These are phyloP conservation scores for Colletotrichum godetiae DNA, from an alignment of 2,329 filamentous ascomycete genomes.

Conservation along the genomic window DNA sequence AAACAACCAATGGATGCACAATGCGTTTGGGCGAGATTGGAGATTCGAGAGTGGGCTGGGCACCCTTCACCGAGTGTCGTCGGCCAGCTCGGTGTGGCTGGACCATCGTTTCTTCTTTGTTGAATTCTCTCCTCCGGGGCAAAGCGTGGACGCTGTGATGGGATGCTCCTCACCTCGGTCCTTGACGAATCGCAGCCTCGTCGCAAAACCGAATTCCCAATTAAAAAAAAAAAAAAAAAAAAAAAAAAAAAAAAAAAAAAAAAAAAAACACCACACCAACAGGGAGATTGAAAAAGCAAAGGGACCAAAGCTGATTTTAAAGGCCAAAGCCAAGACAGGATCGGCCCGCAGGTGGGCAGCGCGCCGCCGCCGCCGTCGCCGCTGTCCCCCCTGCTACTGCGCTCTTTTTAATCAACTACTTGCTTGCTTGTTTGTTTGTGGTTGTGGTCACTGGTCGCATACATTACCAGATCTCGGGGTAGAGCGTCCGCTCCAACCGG, in stretches of 20 bases:
- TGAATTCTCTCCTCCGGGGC: background rate
- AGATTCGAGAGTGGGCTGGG: background rate
- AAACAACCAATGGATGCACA: background rate
- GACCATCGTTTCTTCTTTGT: conserved; percentile 9
- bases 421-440: no score
- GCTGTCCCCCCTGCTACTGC: no score
- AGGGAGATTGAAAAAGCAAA: conserved; percentile 10
- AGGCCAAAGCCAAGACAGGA: conserved; percentile 27
- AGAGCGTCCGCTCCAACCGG: background rate
- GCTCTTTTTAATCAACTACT: background rate
- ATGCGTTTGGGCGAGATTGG: background rate
- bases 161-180: background rate
- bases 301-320: background rate
- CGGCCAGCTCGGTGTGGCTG: conserved; percentile 23
- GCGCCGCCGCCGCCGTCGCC: no score
- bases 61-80: conserved; percentile 14
- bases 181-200: conserved; percentile 9
- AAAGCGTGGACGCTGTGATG: background rate
- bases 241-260: background rate
- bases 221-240: background rate
- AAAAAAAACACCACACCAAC: background rate
- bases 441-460: conserved; percentile 9
- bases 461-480: conserved; percentile 27
- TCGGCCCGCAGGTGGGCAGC: conserved; percentile 27
- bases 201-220: background rate